phyloP scores from a whole-genome alignment of 768 basidiomycete genomes.

The Suillus lakei region DNA sequence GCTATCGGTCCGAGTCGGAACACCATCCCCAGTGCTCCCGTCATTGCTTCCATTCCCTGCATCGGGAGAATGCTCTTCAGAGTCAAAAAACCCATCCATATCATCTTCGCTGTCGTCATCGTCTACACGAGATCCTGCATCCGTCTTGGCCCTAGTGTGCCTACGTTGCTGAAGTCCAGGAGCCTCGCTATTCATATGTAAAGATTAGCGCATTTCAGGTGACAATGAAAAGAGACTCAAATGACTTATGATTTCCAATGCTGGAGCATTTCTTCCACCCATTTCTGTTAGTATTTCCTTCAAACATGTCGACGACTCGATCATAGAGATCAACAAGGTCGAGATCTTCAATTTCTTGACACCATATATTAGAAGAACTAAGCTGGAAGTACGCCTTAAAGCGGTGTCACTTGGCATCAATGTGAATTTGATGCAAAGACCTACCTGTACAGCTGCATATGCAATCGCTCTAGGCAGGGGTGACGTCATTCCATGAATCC shows the following conservation, averaged over 20 bases:
- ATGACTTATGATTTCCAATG: slow-evolving; percentile 1
- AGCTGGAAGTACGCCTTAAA: slow-evolving; percentile 3
- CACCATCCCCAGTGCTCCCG: not conserved
- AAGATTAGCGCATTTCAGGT: too few relatives aligned
- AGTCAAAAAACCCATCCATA: slow-evolving; percentile 1
- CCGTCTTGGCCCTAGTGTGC: not conserved
- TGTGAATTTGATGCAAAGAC: not conserved
- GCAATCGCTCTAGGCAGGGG: not conserved
- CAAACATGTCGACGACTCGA: not conserved
- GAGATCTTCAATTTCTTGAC: not conserved
- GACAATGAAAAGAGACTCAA: not conserved
- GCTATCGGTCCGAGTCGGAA: not conserved
- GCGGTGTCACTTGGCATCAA: not conserved
- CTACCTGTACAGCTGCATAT: slow-evolving; percentile 11
- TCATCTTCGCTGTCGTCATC: slow-evolving; percentile 1
- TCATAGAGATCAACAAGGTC: slow-evolving; percentile 7
- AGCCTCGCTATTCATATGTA: not conserved
- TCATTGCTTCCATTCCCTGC: not conserved
- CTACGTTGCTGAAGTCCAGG: not conserved
- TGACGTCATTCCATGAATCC: slow-evolving; percentile 3
- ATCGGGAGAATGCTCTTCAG: not conserved
- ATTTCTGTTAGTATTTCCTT: not conserved
- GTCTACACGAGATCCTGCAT: too few relatives aligned
- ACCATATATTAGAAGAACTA: not conserved
- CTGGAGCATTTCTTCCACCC: slow-evolving; percentile 4